Evolutionary conservation across 441 rosid species (phyloP), one percentile per base, ranked within the genome.

Genomic region (Eugenia klotzschiana): DNA sequence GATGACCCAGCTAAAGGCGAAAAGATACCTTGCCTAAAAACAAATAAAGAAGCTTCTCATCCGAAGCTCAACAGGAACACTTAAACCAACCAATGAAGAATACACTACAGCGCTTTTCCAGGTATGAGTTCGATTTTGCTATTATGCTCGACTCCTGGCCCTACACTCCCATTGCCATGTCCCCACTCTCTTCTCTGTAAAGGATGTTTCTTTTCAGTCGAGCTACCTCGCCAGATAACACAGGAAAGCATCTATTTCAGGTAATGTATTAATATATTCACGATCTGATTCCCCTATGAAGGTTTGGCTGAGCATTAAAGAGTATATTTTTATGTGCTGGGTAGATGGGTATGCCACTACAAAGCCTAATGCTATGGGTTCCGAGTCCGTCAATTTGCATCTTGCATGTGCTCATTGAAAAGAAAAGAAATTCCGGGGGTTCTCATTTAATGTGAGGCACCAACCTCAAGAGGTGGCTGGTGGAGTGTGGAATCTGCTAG

Each of bases 1-100:
- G 57, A 51, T 51, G 81, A 50, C n/a, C 53, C 37, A 7, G 81
- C 57, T 23, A 51, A 53, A 79, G 81, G 23, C 27, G 57, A 53
- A 51, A 51, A 79, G 81, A 79, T 79, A 79, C 81, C 81, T 79
- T 79, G 81, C 81, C 81, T 79, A 79, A 79, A 79, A 51, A 37
- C 56, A 79, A 79, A 8, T 18, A 10, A 79, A 26, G 81, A 79
- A 79, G 25, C 81, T 79, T 51, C 57, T 51, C 81, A 27, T 69
- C 77, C 77, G 77, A 1, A 69, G 77, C 77, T 69, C 46, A 9
- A 69, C 46, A 18, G 2, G 14, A 37, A 37, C 41, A 79, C 40
- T 40, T 4, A 25, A 79, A 43, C 37, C 56, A 43, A 50, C 53
- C 52, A 26, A 79, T 9, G 9, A 79, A 79, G 55, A 26, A 20